Percentiles rank a stretch among this genome's conserved stretches.
Evolutionary conservation across 352 stramenopile genomes (phyloP).

Genomic region (Globisporangium spinosum): DNA sequence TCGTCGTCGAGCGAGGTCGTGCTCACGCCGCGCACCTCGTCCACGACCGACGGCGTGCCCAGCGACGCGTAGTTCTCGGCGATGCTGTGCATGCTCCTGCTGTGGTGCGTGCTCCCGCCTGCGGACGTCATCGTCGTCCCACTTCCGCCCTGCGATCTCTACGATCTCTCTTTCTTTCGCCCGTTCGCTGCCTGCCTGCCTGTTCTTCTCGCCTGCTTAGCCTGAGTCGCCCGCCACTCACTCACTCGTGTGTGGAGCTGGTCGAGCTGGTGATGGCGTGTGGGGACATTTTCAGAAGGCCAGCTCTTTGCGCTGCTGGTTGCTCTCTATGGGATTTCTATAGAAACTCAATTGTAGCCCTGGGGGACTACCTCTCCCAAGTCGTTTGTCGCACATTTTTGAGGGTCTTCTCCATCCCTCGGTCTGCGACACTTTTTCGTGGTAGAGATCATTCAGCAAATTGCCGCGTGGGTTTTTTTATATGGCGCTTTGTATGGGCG

Average conservation of each 20-base stretch:
- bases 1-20: conserved; percentile 32
- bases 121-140: not conserved
- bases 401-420: not conserved
- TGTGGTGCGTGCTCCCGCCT: conserved; percentile 13
- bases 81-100: conserved; percentile 40
- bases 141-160: not conserved
- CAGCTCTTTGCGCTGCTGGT: not conserved
- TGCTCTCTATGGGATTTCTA: conserved; percentile 12
- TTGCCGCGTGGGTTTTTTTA: not conserved
- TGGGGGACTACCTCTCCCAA: not conserved
- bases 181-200: too few relatives aligned
- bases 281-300: conserved; percentile 12
- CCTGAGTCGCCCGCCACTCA: not conserved
- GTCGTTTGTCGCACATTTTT: conserved; percentile 6
- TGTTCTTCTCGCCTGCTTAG: not conserved
- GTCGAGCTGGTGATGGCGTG: conserved; percentile 1
- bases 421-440: conserved; percentile 5
- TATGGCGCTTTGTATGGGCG: not conserved
- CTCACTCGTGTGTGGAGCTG: not conserved
- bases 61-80: conserved; percentile 38
- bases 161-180: not conserved
- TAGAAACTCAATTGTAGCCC: conserved; percentile 10
- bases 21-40: conserved; percentile 20
- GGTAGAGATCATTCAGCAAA: conserved; percentile 1
- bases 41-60: conserved; percentile 21